phyloP scores from a whole-genome alignment of 2,329 filamentous ascomycete genomes.

The Simplicillium sp. region DNA sequence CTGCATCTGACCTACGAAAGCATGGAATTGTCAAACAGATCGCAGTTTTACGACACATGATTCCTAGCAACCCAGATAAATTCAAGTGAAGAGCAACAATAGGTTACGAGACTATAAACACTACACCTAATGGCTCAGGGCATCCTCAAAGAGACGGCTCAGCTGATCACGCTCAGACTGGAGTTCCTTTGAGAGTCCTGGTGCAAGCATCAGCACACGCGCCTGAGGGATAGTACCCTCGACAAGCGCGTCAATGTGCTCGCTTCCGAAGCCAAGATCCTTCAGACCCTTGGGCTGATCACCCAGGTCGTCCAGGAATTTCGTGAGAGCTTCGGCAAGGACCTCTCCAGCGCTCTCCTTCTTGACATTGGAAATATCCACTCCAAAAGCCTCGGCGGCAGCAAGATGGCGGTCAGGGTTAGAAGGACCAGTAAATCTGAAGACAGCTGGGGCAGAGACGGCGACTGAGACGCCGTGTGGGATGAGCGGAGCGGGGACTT shows the following conservation, averaged over 20 bases:
- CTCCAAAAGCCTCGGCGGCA: slow-evolving; percentile 83
- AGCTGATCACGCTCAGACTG: slow-evolving; percentile 65
- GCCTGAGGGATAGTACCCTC: slow-evolving; percentile 92
- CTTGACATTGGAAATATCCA: slow-evolving; percentile 82
- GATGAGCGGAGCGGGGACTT: slow-evolving; percentile 68
- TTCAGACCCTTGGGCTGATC: slow-evolving; percentile 86
- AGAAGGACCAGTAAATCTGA: slow-evolving; percentile 82
- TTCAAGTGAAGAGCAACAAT: slow-evolving; percentile 16
- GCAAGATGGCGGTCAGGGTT: slow-evolving; percentile 88
- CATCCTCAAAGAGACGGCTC: slow-evolving; percentile 55
- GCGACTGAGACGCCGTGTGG: slow-evolving; percentile 94
- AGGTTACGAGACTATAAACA: background rate
- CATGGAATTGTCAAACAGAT: slow-evolving; percentile 58
- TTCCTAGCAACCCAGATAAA: slow-evolving; percentile 52
- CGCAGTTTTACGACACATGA: slow-evolving; percentile 56
- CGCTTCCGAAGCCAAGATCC: slow-evolving; percentile 66
- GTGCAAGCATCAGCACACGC: slow-evolving; percentile 84
- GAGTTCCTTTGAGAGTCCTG: slow-evolving; percentile 63
- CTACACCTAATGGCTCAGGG: slow-evolving; percentile 29
- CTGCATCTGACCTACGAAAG: slow-evolving; percentile 53
- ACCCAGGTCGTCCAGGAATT: slow-evolving; percentile 74
- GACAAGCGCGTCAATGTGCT: slow-evolving; percentile 73
- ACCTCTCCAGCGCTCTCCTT: slow-evolving; percentile 84
- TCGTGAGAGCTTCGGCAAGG: slow-evolving; percentile 68
- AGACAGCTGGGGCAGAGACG: slow-evolving; percentile 86